Evolutionary conservation across 176 grass and related monocot species (phyloP).

Genomic region (Triticum monococcum): DNA sequence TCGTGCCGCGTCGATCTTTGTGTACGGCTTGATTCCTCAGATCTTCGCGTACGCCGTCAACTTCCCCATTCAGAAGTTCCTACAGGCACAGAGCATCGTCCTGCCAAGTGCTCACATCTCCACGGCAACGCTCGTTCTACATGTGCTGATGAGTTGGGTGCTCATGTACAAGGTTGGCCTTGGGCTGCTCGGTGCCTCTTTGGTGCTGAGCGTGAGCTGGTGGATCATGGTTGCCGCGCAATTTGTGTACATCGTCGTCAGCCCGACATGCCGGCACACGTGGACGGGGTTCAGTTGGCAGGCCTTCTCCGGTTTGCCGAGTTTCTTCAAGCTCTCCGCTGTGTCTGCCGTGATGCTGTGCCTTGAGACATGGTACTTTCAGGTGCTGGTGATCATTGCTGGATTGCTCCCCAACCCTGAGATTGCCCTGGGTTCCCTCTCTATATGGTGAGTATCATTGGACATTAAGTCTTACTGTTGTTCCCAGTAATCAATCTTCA

Average conservation of each 20-base stretch:
- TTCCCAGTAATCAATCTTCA: background rate
- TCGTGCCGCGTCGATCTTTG: conserved; percentile 48
- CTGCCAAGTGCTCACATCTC: conserved; percentile 68
- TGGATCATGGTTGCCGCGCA: background rate
- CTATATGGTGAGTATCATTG: too few relatives aligned
- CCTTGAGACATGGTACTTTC: conserved; percentile 23
- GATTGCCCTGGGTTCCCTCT: background rate
- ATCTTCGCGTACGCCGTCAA: conserved; percentile 20
- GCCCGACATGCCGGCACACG: background rate
- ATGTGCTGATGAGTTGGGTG: conserved; percentile 54
- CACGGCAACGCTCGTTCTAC: conserved; percentile 36
- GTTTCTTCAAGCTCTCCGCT: background rate
- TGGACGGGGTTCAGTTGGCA: background rate
- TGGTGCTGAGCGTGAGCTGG: conserved; percentile 15
- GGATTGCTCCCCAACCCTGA: background rate
- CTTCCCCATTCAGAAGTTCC: conserved; percentile 70
- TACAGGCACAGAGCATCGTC: conserved; percentile 73
- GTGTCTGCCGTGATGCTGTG: conserved; percentile 10
- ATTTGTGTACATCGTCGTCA: background rate
- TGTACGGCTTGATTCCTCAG: conserved; percentile 63
- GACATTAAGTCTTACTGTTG: too few relatives aligned
- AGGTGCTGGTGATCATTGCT: conserved; percentile 2
- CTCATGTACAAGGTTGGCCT: conserved; percentile 24
- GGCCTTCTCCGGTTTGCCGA: background rate
- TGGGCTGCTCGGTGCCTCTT: background rate